phyloP scores from a whole-genome alignment of 108 stramenopile species.

The Nitzschia sp. region DNA sequence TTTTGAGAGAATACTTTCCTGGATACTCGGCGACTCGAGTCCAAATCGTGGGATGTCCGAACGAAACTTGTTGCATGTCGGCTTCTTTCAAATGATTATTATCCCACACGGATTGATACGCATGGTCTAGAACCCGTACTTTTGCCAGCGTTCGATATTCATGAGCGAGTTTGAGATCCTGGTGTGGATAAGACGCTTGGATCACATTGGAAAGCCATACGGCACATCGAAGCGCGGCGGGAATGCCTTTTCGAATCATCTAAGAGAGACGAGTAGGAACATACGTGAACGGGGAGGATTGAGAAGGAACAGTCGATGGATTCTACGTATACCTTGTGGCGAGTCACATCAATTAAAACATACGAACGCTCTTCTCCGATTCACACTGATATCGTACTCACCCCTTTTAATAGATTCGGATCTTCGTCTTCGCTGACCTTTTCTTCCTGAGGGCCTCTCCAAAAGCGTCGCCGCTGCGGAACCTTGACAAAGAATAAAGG shows the following conservation, averaged over 20 bases:
- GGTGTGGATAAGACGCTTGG: constrained; percentile 58
- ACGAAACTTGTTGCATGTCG: constrained; percentile 23
- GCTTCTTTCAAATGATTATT: not conserved
- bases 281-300: too few relatives aligned
- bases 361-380: too few relatives aligned
- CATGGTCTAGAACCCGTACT: constrained; percentile 41
- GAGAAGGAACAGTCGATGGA: too few relatives aligned
- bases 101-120: constrained; percentile 34
- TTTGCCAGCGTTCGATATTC: constrained; percentile 68
- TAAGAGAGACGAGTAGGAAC: too few relatives aligned
- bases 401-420: constrained; percentile 39
- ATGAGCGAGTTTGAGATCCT: constrained; percentile 42
- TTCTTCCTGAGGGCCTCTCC: constrained; percentile 21
- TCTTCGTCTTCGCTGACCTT: constrained; percentile 29
- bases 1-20: constrained; percentile 37
- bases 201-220: constrained; percentile 80
- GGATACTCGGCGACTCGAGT: constrained; percentile 11
- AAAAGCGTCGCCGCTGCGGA: constrained; percentile 23
- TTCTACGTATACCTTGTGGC: not conserved
- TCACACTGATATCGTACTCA: constrained; percentile 20
- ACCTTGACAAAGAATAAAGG: constrained; percentile 26
- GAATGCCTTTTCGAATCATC: constrained; percentile 71
- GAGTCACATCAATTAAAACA: too few relatives aligned
- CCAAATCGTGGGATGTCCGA: constrained; percentile 28
- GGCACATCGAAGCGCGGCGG: constrained; percentile 79